phyloP scores from a whole-genome alignment of 78 protist genomes.

The Corallochytrium limacisporum region DNA sequence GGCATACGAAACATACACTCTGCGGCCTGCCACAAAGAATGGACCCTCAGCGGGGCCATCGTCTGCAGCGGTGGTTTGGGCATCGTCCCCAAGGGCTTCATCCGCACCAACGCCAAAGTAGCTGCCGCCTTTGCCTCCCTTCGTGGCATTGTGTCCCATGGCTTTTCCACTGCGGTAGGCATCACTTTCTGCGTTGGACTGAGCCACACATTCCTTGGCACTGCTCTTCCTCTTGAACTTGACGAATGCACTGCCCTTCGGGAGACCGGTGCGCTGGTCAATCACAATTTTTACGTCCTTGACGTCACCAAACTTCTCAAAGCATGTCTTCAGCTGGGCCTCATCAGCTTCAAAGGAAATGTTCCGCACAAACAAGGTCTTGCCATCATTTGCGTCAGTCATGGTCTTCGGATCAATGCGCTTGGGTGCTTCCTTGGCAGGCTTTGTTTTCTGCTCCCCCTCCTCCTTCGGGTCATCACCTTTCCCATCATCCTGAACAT shows the following conservation, averaged over 20 bases:
- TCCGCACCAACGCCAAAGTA: too few species aligned
- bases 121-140: too few species aligned
- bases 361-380: neutral
- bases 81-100: too few species aligned
- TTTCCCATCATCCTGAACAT: neutral
- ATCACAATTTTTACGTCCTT: neutral
- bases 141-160: too few species aligned
- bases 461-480: neutral
- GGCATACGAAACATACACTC: too few species aligned
- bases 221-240: neutral
- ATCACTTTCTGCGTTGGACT: too few species aligned
- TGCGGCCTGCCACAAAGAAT: too few species aligned
- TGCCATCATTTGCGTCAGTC: neutral
- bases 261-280: neutral
- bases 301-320: neutral
- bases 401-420: neutral
- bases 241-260: slow-evolving; percentile 8
- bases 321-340: neutral
- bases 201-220: neutral
- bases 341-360: neutral
- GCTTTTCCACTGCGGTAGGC: too few species aligned
- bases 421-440: neutral
- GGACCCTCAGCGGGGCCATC: too few species aligned
- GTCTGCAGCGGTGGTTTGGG: too few species aligned
- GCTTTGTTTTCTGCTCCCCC: neutral